A percentile compares a stretch with the other conserved stretches of the same genome.
Conservation (phyloP, 345 rosid species). For the Hypericum perforatum region DNA sequence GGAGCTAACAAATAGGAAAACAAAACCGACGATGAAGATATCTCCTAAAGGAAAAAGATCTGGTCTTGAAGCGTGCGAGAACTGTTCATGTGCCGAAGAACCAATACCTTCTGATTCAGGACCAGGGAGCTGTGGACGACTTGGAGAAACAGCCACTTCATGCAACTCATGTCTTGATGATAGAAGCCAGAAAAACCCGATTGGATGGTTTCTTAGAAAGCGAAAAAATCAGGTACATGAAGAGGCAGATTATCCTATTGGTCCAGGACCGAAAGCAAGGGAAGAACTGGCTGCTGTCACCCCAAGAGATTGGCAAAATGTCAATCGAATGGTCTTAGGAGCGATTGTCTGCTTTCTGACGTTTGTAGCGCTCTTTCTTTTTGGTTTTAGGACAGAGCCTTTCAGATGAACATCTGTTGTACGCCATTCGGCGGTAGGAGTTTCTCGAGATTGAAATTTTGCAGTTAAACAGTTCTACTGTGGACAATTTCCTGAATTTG, state of each 20-base stretch:
- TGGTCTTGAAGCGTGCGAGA: slow-evolving; percentile 23
- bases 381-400: slow-evolving; percentile 28
- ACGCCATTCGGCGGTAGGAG: too few species aligned
- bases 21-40: slow-evolving; percentile 12
- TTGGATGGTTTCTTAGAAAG: slow-evolving; percentile 47
- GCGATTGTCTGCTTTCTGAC: slow-evolving; percentile 50
- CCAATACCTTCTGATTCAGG: slow-evolving; percentile 37
- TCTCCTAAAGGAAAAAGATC: slow-evolving; percentile 21
- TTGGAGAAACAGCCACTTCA: slow-evolving; percentile 7
- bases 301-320: slow-evolving; percentile 28
- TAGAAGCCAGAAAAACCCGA: slow-evolving; percentile 26
- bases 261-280: slow-evolving; percentile 15
- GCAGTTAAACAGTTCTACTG: too few species aligned
- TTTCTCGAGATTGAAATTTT: too few species aligned
- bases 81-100: slow-evolving; percentile 32
- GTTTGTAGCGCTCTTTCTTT: slow-evolving; percentile 35
- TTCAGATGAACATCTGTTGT: slow-evolving; percentile 11
- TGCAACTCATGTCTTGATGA: slow-evolving; percentile 11
- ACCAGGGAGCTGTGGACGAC: slow-evolving; percentile 42
- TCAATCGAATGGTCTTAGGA: slow-evolving; percentile 53
- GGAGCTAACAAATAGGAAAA: slow-evolving; percentile 16
- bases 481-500: too few species aligned
- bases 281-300: slow-evolving; percentile 22
- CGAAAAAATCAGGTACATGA: slow-evolving; percentile 21
- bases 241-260: slow-evolving; percentile 16